Evolutionary conservation across 768 basidiomycete genomes (phyloP).

Genomic region (Mycena rosella): DNA sequence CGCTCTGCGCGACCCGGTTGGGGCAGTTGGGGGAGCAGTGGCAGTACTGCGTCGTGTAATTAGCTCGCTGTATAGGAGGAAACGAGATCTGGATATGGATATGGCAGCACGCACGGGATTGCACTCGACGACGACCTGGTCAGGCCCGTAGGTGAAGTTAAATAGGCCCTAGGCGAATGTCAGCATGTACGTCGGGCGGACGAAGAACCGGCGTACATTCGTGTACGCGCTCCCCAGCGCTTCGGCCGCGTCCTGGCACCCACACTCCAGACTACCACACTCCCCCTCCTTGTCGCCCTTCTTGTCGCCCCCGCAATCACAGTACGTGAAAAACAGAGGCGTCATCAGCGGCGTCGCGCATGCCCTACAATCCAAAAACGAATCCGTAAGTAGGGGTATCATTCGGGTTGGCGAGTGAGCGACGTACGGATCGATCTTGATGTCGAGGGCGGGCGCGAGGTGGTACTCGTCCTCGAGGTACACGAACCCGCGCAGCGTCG

Average conservation of each 20-base stretch:
- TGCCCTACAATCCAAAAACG: no score
- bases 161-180: constrained; percentile 22
- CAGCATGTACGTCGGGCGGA: neutral
- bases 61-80: no score
- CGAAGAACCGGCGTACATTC: constrained; percentile 10
- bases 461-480: constrained; percentile 34
- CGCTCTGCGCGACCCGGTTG: constrained; percentile 41
- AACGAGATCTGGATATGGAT: neutral
- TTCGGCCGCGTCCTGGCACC: neutral
- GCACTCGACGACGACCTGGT: constrained; percentile 42
- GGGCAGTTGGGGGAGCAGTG: constrained; percentile 31
- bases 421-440: neutral
- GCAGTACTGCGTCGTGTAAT: constrained; percentile 9
- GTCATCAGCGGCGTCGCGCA: neutral
- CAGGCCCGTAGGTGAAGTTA: constrained; percentile 23
- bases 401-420: no score
- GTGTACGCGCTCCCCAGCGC: constrained; percentile 20
- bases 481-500: constrained; percentile 12
- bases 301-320: neutral
- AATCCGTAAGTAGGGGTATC: no score
- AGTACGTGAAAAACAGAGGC: neutral
- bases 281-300: no score
- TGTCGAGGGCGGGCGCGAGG: neutral
- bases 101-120: constrained; percentile 34
- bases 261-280: neutral